A percentile compares a stretch with the other conserved stretches of the same genome.
phyloP scores from a whole-genome alignment of 768 basidiomycete genomes.

The Tephrocybe sp. region DNA sequence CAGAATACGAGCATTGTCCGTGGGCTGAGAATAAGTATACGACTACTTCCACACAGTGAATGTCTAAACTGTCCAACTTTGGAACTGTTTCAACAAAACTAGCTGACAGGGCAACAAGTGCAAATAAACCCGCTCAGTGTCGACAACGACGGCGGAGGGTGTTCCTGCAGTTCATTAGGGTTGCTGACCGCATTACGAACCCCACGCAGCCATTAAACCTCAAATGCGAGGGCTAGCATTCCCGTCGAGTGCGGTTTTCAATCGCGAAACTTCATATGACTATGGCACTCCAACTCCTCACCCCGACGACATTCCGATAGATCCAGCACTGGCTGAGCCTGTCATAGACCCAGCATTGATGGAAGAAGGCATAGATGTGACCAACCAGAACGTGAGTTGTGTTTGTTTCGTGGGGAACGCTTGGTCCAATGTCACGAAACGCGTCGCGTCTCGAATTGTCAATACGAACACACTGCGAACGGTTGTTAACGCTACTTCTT shows the following conservation, averaged over 20 bases:
- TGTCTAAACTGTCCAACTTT: neutral
- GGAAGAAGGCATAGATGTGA: constrained; percentile 21
- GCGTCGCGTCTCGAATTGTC: constrained; percentile 67
- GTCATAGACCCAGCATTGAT: constrained; percentile 56
- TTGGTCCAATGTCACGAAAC: constrained; percentile 34
- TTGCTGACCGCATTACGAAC: constrained; percentile 7
- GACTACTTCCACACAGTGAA: no score
- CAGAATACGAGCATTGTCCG: no score
- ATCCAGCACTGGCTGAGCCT: constrained; percentile 64
- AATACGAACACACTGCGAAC: constrained; percentile 25
- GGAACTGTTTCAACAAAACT: no score
- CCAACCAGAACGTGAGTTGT: constrained; percentile 37
- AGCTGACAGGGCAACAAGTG: no score
- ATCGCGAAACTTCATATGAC: constrained; percentile 60
- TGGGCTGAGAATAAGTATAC: no score
- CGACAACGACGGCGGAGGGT: constrained; percentile 37
- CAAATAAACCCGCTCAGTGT: constrained; percentile 44
- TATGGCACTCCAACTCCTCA: constrained; percentile 57
- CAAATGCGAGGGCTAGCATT: constrained; percentile 66
- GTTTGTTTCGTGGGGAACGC: constrained; percentile 20
- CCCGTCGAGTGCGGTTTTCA: constrained; percentile 43
- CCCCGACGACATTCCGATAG: constrained; percentile 74
- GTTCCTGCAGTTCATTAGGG: constrained; percentile 14
- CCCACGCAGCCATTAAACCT: neutral
- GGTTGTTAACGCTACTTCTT: constrained; percentile 25